Evolutionary conservation across 2,329 filamentous ascomycete species (phyloP), one percentile per base, ranked within the genome.

Genomic region (Cephalotrichum gorgonifer): DNA sequence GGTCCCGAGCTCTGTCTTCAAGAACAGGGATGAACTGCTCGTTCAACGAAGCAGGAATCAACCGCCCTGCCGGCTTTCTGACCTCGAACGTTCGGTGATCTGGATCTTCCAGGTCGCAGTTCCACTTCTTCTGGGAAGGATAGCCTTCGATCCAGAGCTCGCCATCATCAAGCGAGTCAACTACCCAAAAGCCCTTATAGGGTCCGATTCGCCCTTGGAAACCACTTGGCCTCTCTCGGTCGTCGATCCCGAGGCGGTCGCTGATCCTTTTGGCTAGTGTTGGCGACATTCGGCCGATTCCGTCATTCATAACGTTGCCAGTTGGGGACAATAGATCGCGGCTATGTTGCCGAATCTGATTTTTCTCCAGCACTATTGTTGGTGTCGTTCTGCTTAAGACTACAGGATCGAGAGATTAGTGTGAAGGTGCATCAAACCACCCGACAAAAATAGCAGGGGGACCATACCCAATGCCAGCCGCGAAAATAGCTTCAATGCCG

Each of bases 161-260:
- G 2, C 72, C 64, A 1, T 64, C 64, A 25, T 76, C 71, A 1
- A 67, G 57, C 0, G 70, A 67, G 54, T 84, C 80, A 5, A 83
- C 62, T 43, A 84, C 72, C 86, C 85, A 90, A 54, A 90, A 70
- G 0, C 86, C 87, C 60, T 91, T 91, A 1, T 83, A 83, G 17
- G 83, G 78, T 9, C 79, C 83, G 31, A 90, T 75, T 1, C 87
- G 76, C 2, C 71, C 85, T 61, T 91, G 86, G 43, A 83, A 81
- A 0, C 74, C 81, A 30, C 77, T 76, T 0, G 85, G 84, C 0
- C 77, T 60, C n/a, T 75, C 33, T 17, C 3, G 3, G 4, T 38
- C 70, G 0, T 60, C 55, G 0, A 83, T 62, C 0, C 73, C 74
- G 8, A 85, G 68, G 0, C 53, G 52, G 1, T 69, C 58, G 25